A percentile compares a stretch with the other conserved stretches of the same genome.
Conservation (phyloP, 2,329 filamentous ascomycete genomes). For the Rhinocladiella mackenziei region DNA sequence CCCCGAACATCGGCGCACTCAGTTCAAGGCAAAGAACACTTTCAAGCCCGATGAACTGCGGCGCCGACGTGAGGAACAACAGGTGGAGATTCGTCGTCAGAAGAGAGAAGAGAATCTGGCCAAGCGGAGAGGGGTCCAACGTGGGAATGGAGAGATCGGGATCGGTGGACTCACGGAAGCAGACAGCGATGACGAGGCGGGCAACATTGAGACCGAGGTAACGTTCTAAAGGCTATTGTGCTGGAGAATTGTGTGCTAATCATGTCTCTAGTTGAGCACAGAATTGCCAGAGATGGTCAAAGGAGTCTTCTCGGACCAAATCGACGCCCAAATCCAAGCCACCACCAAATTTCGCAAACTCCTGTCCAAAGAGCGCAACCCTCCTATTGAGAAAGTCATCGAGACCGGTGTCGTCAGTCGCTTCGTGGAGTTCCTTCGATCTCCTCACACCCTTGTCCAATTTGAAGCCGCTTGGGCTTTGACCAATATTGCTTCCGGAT, state of each 20-base stretch:
- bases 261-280: conserved; percentile 71
- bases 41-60: conserved; percentile 99
- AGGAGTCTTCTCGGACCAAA: conserved; percentile 97
- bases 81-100: conserved; percentile 97
- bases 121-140: conserved; percentile 91
- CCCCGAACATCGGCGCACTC: conserved; percentile 95
- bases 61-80: conserved; percentile 96
- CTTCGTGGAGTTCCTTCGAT: conserved; percentile 97
- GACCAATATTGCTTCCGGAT: conserved; percentile 98
- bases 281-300: conserved; percentile 97
- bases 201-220: conserved; percentile 96
- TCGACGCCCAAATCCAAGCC: conserved; percentile 93
- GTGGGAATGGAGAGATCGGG: conserved; percentile 62
- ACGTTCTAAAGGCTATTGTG: conserved; percentile 57
- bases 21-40: conserved; percentile 99
- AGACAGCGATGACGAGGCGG: conserved; percentile 91
- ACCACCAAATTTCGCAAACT: conserved; percentile 99
- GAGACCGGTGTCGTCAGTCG: conserved; percentile 96
- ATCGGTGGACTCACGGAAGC: conserved; percentile 69
- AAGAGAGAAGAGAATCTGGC: conserved; percentile 99
- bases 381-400: conserved; percentile 97
- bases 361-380: conserved; percentile 96
- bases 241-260: conserved; percentile 7
- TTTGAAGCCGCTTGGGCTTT: conserved; percentile 99
- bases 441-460: conserved; percentile 94